Base-by-base conservation (phyloP, 108 stramenopile species). In the Aureococcus anophagefferens region DNA sequence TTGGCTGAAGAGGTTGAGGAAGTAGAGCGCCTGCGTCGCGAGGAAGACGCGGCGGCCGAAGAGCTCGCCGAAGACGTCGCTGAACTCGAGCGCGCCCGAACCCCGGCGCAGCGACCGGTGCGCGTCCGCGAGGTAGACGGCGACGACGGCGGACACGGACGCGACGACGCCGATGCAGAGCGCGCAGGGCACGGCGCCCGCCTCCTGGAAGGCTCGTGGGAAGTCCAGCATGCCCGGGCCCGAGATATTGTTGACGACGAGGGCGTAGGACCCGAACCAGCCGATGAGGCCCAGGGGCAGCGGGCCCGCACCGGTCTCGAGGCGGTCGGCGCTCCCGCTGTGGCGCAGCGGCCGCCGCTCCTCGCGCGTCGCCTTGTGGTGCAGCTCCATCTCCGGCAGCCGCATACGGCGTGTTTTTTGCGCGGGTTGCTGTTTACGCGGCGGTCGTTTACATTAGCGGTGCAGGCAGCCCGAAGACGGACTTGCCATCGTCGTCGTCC, bases 171-270 rank as follows among this genome's bases (percentile, higher is more conserved):
- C 15, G 33, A 74, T 46, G 32, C 73, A 31, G 18, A 16, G 35
- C 67, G 5, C 21, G 32, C 73, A 28, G n/a, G 66, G 46, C 67
- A 66, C 18, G 67, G 4, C 5, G 17, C 90, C 90, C 17, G 84
- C 77, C 30, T 84, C 69, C 69, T 89, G 85, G 73, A 83, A 91
- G 5, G 86, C 81, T 1, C 79, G 80, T 5, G 90, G 90, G 0
- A 91, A 75, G 35, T 77, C 77, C 5, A 91, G 69, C 89, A 91
- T 89, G 21, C 86, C 90, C 7, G 90, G 90, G 33, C 90, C 90
- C 7, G 87, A 86, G 35, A 89, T 59, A 21, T 78, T 84, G 67
- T 91, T 91, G 33, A 85, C 85, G 33, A 86, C 83, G 63, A 91
- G 85, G 16, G 87, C 69, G 32, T 87, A 68, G 62, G 80, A 77